Base-by-base conservation (phyloP, 2,329 filamentous ascomycete species). In the Cordyceps pruinosa region DNA sequence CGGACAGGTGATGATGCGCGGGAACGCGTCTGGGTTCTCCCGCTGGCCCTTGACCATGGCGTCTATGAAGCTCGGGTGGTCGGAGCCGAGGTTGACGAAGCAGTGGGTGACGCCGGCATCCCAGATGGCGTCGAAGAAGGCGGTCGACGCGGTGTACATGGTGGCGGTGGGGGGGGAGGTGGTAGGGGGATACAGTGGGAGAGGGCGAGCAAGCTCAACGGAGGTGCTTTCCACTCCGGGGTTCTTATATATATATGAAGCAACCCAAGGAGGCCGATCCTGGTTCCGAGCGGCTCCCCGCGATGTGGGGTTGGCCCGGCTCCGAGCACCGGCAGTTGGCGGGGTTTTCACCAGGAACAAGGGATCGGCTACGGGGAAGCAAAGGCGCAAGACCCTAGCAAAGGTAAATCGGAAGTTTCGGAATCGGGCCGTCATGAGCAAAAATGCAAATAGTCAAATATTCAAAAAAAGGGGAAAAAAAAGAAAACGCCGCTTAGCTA, bases 121-220 rank as follows among this genome's bases (percentile, higher is more conserved):
- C 85, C 85, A 90, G 49, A 92, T 73, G 32, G 87, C 86, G 75
- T 93, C 89, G 62, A 93, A 91, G 71, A 93, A 91, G 69, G 88
- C 89, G 65, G 86, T 89, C 0, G 88, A 90, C 13, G 89, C 83
- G 9, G 89, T 92, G 68, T 92, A 88, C 75, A 78, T 78, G 21
- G 70, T 69, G 37, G 10, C 21, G 19, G 10, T 10, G 6, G 39
- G 6, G 30, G 12, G 5, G 12, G 21, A 41, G 6, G 9, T 23
- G 39, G 13, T 23, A 19, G 17, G 19, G 19, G n/a, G n/a, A 19
- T n/a, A 5, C 5, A 21, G 9, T 19, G 5, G 13, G 5, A 48
- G 30, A 25, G 17, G 4, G 13, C 15, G 21, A 35, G 10, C 9
- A 19, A 35, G 12, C 15, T 15, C 4, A 35, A 13, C 15, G 10